These are phyloP conservation scores for Teratosphaeria zuluensis DNA, from an alignment of 2,329 filamentous ascomycete genomes.

Conservation along the genomic window DNA sequence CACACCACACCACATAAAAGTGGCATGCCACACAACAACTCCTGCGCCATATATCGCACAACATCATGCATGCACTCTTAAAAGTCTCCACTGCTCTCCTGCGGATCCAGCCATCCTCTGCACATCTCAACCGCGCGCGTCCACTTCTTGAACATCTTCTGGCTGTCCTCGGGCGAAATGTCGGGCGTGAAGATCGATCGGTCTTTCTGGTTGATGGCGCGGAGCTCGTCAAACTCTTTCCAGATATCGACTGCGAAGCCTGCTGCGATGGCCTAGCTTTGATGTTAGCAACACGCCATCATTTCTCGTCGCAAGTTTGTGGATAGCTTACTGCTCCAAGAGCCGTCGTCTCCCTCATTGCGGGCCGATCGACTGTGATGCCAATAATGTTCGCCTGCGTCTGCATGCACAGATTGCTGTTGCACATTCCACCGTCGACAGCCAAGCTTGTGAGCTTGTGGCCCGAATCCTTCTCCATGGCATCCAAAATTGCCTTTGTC, in stretches of 20 bases:
- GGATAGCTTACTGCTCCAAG: constrained; percentile 51
- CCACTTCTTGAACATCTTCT: constrained; percentile 61
- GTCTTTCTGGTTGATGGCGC: constrained; percentile 60
- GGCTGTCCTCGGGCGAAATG: constrained; percentile 47
- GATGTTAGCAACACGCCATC: neutral
- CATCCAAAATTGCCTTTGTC: constrained; percentile 81
- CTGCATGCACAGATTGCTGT: constrained; percentile 83
- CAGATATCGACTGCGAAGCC: constrained; percentile 76
- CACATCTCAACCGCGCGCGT: constrained; percentile 67
- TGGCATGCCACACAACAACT: neutral
- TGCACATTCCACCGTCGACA: constrained; percentile 83
- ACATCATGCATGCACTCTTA: neutral
- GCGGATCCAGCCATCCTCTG: constrained; percentile 54
- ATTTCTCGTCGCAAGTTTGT: neutral
- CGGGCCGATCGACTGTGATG: constrained; percentile 72
- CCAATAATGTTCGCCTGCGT: constrained; percentile 79
- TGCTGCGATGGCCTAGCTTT: constrained; percentile 60
- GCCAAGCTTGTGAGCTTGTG: constrained; percentile 65
- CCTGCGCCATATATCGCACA: neutral
- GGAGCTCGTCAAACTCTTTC: constrained; percentile 64
- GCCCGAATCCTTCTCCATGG: constrained; percentile 79
- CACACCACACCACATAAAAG: neutral
- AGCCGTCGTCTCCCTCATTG: constrained; percentile 84
- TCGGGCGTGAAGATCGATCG: constrained; percentile 61
- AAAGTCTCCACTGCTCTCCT: constrained; percentile 16